Percentiles rank a stretch among this genome's conserved stretches.
These are phyloP conservation scores for Pseudogymnoascus sp. DNA, from an alignment of 2,329 filamentous ascomycete species.

Conservation along the genomic window DNA sequence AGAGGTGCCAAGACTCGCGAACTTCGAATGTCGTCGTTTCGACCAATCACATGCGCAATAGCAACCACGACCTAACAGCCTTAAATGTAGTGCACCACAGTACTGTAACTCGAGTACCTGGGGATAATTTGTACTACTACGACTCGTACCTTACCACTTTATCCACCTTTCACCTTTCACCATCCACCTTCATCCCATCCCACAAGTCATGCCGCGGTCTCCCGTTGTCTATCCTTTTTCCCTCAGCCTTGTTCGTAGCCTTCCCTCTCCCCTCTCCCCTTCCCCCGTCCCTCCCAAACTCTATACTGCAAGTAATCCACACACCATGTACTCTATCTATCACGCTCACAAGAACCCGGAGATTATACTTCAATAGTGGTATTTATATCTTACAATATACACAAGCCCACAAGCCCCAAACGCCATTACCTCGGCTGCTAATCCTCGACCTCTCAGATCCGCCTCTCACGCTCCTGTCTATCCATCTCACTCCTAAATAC, in stretches of 20 bases:
- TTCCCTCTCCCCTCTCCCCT: neutral
- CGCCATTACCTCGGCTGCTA: neutral
- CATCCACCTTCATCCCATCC: neutral
- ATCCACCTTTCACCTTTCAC: neutral
- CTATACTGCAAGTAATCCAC: neutral
- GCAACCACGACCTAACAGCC: neutral
- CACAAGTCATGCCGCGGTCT: neutral
- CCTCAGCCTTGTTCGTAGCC: neutral
- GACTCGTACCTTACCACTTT: neutral
- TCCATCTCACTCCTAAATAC: constrained; percentile 4
- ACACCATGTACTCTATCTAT: no score
- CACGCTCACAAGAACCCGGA: neutral
- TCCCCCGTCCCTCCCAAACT: neutral
- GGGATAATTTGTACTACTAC: neutral
- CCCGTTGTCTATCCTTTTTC: neutral
- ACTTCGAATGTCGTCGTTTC: neutral
- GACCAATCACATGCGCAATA: neutral
- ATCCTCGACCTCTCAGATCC: neutral
- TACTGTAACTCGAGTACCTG: neutral
- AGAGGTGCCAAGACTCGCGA: neutral
- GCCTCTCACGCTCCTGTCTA: neutral
- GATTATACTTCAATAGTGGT: neutral
- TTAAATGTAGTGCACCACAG: neutral
- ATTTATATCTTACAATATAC: neutral
- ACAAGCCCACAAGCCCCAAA: neutral